Evolutionary conservation across 768 basidiomycete species (phyloP).

Genomic region (Phaffia tasmanica): DNA sequence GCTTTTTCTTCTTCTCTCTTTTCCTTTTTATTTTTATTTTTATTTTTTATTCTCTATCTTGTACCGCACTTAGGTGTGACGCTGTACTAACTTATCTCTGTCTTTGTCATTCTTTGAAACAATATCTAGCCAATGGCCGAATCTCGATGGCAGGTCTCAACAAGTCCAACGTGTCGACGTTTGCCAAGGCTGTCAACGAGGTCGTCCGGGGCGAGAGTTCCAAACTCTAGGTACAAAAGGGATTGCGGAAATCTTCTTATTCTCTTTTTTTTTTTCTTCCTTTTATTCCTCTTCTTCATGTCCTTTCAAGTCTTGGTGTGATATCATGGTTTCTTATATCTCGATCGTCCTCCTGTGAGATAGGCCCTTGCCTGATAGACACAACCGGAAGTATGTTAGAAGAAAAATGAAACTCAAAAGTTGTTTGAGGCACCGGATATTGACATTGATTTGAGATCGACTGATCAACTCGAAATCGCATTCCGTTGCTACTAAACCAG

Average conservation of each 20-base stretch:
- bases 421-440: not conserved
- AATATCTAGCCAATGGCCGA: constrained; percentile 45
- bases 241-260: not conserved
- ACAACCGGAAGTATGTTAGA: too few relatives aligned
- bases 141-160: constrained; percentile 94
- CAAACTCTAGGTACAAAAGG: constrained; percentile 11
- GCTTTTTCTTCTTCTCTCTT: constrained; percentile 29
- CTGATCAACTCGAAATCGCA: not conserved
- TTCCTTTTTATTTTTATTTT: constrained; percentile 20
- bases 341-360: not conserved
- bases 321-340: not conserved
- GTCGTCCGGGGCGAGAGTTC: constrained; percentile 27
- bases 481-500: too few relatives aligned
- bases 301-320: not conserved
- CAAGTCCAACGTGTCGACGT: constrained; percentile 50
- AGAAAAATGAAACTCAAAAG: not conserved
- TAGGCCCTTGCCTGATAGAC: too few relatives aligned
- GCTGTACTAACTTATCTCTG: constrained; percentile 3
- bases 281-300: not conserved
- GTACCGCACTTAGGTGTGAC: constrained; percentile 26
- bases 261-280: constrained; percentile 1
- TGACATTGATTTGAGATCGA: not conserved
- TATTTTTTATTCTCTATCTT: not conserved
- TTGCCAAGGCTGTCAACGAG: constrained; percentile 30
- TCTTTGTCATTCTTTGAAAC: constrained; percentile 22